Conservation (phyloP, 495 filamentous ascomycete genomes). For the Penicillium coffeae region DNA sequence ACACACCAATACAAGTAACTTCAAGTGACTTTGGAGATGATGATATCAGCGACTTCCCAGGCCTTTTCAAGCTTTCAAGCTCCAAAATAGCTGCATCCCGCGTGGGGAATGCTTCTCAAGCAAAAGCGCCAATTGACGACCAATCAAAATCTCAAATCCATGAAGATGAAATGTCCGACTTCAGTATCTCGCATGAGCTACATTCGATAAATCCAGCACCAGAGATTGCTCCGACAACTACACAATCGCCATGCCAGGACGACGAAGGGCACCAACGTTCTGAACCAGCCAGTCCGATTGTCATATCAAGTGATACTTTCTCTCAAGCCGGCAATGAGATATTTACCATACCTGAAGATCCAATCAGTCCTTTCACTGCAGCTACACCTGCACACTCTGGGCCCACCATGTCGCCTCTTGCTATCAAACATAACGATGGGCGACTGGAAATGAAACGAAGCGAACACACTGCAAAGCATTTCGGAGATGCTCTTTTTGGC, state of each 20-base stretch:
- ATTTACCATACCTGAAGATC: neutral
- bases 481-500: too few relatives aligned
- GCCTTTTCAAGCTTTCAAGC: constrained; percentile 28
- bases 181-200: too few relatives aligned
- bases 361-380: neutral
- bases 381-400: neutral
- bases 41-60: constrained; percentile 39
- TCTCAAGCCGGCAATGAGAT: neutral
- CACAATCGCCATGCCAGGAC: too few relatives aligned
- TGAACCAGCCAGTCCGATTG: neutral
- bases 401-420: neutral
- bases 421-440: constrained; percentile 3
- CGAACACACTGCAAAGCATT: too few relatives aligned
- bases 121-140: neutral
- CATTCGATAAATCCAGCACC: too few relatives aligned
- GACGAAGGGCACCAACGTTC: neutral
- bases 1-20: constrained; percentile 1
- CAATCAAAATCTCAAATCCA: too few relatives aligned
- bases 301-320: constrained; percentile 3
- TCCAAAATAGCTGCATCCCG: neutral
- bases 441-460: too few relatives aligned
- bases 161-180: too few relatives aligned
- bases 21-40: constrained; percentile 36
- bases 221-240: too few relatives aligned
- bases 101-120: neutral